Percentiles rank a stretch among this genome's conserved stretches.
Conservation (phyloP, 441 rosid species). For the Gossypium schwendimanii region DNA sequence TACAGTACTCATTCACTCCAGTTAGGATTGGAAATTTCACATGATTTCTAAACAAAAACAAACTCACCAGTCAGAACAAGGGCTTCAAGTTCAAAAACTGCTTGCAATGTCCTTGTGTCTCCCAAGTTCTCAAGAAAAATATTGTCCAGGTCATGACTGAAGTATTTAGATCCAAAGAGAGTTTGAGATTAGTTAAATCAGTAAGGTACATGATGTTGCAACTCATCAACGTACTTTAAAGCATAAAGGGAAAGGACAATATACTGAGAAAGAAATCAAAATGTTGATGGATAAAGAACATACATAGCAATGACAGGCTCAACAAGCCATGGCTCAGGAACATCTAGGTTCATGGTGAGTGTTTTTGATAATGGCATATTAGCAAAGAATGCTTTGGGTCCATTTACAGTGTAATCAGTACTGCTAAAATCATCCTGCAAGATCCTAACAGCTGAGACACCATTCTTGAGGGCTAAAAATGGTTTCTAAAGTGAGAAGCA, state of each 20-base stretch:
- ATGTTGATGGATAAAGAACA: conserved; percentile 27
- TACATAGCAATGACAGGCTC: conserved; percentile 98
- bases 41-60: conserved; percentile 9
- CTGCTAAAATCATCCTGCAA: conserved; percentile 95
- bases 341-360: conserved; percentile 99
- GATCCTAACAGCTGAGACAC: conserved; percentile 26
- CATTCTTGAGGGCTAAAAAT: conserved; percentile 20
- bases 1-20: conserved; percentile 15
- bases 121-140: conserved; percentile 98
- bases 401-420: conserved; percentile 57
- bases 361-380: conserved; percentile 98
- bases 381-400: conserved; percentile 92
- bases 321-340: conserved; percentile 99
- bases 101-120: conserved; percentile 90
- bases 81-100: conserved; percentile 97
- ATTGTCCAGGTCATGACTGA: conserved; percentile 96
- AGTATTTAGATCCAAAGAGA: conserved; percentile 18
- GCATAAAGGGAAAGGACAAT: background rate
- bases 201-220: background rate
- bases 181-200: conserved; percentile 3
- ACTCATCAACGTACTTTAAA: background rate
- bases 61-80: conserved; percentile 92
- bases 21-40: conserved; percentile 17
- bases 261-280: conserved; percentile 5
- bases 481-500: conserved; percentile 17